Evolutionary conservation across 1,139 yeast genomes (phyloP).

Genomic region (Suhomyces yuchorum): DNA sequence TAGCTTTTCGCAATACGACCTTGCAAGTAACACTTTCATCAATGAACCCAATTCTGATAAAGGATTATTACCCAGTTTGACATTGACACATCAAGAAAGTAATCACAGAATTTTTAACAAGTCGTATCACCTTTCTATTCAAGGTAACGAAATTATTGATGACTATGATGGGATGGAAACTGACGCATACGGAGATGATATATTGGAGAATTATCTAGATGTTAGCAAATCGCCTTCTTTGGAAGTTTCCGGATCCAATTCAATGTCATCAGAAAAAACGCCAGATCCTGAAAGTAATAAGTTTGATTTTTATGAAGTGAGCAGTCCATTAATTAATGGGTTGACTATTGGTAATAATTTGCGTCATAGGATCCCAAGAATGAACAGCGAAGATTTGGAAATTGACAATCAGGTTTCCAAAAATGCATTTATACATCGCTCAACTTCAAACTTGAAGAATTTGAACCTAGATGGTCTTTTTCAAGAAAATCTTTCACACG

Average conservation of each 20-base stretch:
- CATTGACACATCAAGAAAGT: not conserved
- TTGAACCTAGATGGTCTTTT: not conserved
- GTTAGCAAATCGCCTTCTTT: slow-evolving; percentile 25
- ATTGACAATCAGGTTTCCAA: slow-evolving; percentile 11
- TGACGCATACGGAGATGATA: slow-evolving; percentile 29
- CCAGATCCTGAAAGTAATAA: slow-evolving; percentile 16
- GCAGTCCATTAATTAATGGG: slow-evolving; percentile 42
- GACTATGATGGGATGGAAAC: slow-evolving; percentile 15
- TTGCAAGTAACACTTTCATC: not conserved
- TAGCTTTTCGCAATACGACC: not conserved
- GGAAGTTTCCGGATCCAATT: slow-evolving; percentile 9
- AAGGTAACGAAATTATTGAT: slow-evolving; percentile 20
- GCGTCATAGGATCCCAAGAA: slow-evolving; percentile 22
- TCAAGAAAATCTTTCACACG: not conserved
- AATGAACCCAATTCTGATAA: not conserved
- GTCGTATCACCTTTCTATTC: slow-evolving; percentile 37
- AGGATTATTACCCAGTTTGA: not conserved
- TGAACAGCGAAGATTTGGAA: slow-evolving; percentile 8
- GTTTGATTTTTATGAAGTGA: slow-evolving; percentile 32
- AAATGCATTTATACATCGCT: slow-evolving; percentile 25
- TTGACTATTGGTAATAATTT: slow-evolving; percentile 37
- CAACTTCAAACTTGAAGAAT: not conserved
- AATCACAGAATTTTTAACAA: slow-evolving; percentile 20
- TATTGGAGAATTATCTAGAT: slow-evolving; percentile 40
- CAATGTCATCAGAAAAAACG: slow-evolving; percentile 7